Evolutionary conservation across 2,329 filamentous ascomycete genomes (phyloP).

Genomic region (Sclerotinia glacialis): DNA sequence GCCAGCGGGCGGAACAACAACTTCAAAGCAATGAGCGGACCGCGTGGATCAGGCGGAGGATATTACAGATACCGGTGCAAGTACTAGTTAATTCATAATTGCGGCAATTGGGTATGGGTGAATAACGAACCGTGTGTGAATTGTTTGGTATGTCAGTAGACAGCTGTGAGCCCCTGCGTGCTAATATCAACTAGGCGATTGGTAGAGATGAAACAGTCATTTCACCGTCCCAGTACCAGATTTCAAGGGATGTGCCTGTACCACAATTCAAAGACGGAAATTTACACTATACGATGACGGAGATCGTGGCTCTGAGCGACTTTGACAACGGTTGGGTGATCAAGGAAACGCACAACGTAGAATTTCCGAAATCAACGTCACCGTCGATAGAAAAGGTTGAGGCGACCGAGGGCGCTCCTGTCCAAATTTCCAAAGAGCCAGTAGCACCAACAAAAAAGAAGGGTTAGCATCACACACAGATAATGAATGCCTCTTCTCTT

Average conservation of each 20-base stretch:
- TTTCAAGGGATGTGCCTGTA: constrained; percentile 46
- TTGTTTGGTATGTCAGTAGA: constrained; percentile 47
- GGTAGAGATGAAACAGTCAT: constrained; percentile 44
- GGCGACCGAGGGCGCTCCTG: constrained; percentile 26
- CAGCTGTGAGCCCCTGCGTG: constrained; percentile 4
- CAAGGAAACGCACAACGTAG: constrained; percentile 29
- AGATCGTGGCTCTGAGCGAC: constrained; percentile 42
- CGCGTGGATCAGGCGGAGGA: constrained; percentile 33
- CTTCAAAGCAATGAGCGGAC: constrained; percentile 35
- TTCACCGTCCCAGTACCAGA: constrained; percentile 23
- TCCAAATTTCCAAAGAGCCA: neutral
- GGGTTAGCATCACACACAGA: neutral
- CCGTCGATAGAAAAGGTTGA: constrained; percentile 28
- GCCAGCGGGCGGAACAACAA: constrained; percentile 35
- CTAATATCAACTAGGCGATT: constrained; percentile 44
- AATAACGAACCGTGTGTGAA: constrained; percentile 50
- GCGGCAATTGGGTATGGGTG: constrained; percentile 54
- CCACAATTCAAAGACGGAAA: constrained; percentile 47
- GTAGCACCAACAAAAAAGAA: neutral
- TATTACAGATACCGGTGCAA: constrained; percentile 55
- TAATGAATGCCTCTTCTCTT: neutral
- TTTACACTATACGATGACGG: constrained; percentile 50
- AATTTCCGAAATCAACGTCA: constrained; percentile 31
- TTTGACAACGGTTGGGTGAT: constrained; percentile 36
- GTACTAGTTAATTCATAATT: constrained; percentile 52